phyloP scores from a whole-genome alignment of 164 flowering plant genomes.

The Houttuynia cordata region DNA sequence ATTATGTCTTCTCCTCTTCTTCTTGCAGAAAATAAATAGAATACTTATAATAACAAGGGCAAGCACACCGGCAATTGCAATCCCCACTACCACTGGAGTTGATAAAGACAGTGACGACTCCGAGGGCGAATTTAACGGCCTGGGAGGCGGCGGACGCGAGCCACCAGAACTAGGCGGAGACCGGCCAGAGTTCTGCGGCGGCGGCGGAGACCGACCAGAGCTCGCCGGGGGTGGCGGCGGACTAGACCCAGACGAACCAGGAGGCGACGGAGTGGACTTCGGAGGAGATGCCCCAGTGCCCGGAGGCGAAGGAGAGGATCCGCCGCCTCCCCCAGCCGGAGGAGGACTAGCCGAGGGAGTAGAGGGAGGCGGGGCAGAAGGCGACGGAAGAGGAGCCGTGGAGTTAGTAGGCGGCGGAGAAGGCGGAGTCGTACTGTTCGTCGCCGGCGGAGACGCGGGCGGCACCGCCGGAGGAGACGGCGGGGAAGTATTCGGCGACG shows the following conservation, averaged over 20 bases:
- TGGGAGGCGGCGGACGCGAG: slow-evolving; percentile 12
- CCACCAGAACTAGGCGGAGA: slow-evolving; percentile 9
- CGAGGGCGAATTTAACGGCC: slow-evolving; percentile 5
- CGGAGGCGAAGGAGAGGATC: no score
- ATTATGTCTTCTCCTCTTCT: slow-evolving; percentile 39
- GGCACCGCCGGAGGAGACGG: slow-evolving; percentile 1
- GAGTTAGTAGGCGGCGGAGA: slow-evolving; percentile 10
- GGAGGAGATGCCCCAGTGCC: no score
- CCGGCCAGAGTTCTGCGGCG: slow-evolving; percentile 12
- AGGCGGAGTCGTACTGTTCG: not conserved
- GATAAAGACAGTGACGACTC: slow-evolving; percentile 5
- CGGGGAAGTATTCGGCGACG: slow-evolving; percentile 16
- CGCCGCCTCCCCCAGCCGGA: no score
- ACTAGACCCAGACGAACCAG: not conserved
- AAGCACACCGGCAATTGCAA: slow-evolving; percentile 47
- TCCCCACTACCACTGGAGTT: slow-evolving; percentile 35
- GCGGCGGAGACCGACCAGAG: slow-evolving; percentile 13
- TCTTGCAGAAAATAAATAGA: slow-evolving; percentile 35
- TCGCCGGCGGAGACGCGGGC: not conserved
- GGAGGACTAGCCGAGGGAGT: not conserved
- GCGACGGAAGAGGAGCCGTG: slow-evolving; percentile 5
- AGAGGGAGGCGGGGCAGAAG: not conserved
- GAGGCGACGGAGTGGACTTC: not conserved
- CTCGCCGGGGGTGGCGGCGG: slow-evolving; percentile 1
- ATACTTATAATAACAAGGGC: slow-evolving; percentile 28